A percentile compares a stretch with the other conserved stretches of the same genome.
Conservation (phyloP, 495 filamentous ascomycete species). For the Neurospora intermedia region DNA sequence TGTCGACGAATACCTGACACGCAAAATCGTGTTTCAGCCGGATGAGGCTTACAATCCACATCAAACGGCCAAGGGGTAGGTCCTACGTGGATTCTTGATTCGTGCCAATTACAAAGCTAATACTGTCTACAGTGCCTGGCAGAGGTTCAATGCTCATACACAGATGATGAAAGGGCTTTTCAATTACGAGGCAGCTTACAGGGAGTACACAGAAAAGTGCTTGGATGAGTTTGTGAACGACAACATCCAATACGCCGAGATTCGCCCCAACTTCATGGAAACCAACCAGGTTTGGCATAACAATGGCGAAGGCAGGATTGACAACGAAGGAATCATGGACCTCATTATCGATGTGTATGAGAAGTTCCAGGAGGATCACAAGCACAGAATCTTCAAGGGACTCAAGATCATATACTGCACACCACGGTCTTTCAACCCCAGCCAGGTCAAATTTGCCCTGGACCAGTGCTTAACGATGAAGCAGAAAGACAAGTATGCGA, state of each 20-base stretch:
- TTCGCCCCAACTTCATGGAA: constrained; percentile 46
- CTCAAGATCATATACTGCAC: constrained; percentile 45
- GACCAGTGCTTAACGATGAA: constrained; percentile 72
- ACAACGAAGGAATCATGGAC: constrained; percentile 39
- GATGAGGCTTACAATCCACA: constrained; percentile 31
- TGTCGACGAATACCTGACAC: constrained; percentile 32
- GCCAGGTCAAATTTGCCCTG: constrained; percentile 53
- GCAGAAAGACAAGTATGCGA: constrained; percentile 54
- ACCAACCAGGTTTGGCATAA: constrained; percentile 40
- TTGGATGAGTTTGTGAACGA: constrained; percentile 41
- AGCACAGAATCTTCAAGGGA: constrained; percentile 23
- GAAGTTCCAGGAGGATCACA: constrained; percentile 28
- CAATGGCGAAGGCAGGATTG: constrained; percentile 28
- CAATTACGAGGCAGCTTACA: constrained; percentile 43
- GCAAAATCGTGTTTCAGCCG: constrained; percentile 40
- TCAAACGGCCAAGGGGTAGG: constrained; percentile 30
- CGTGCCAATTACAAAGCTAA: background rate
- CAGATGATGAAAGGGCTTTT: constrained; percentile 53
- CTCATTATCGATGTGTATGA: constrained; percentile 40
- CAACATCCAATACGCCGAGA: constrained; percentile 48
- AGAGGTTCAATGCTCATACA: constrained; percentile 43
- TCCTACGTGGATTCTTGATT: background rate
- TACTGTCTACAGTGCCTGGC: constrained; percentile 35
- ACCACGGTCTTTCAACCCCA: constrained; percentile 44
- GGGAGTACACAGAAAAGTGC: constrained; percentile 33